Base-by-base conservation (phyloP, 1,139 yeast genomes). In the Debaryomyces fabryi region DNA sequence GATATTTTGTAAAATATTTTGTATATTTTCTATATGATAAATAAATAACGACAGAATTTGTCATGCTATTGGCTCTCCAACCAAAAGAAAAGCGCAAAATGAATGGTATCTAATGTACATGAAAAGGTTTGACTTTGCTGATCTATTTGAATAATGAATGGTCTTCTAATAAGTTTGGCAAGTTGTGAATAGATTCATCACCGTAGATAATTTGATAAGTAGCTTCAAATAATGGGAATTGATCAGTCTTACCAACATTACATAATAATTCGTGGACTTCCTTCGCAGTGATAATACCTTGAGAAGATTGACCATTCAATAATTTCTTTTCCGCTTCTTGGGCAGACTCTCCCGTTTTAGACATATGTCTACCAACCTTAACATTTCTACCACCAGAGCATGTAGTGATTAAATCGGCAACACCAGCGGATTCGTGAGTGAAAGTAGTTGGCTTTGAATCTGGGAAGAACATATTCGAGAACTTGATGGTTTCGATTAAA, bases 321-420 rank as follows among this genome's bases (percentile, higher is more conserved):
- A 76, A 71, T 55, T 68, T 66, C 64, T 69, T 72, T 58, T 76
- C 81, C 5, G 80, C 77, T 24, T 62, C 76, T 56, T 65, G 62
- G 12, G 79, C 80, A 42, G 66, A 59, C 21, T 63, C 74, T 18
- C 78, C 78, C 18, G 78, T 74, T 57, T 73, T 65, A 24, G 78
- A 74, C 80, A 76, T 76, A 57, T 74, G 71, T 53, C 75, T 69
- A 18, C 77, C 81, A 37, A 76, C 76, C 58, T 71, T 73, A 45
- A 76, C 80, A 59, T 76, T 76, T 64, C 81, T 71, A 46, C 81
- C 81, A 46, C 80, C 81, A 25, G 78, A 58, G 54, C 81, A 76
- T 30, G 81, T 74, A 35, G 81, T 76, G 54, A 76, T 76, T 55
- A 76, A 71, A 54, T 76, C 81, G 42, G 81, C 81, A 36, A 76